Conservation (phyloP, 768 basidiomycete genomes). For the Boletus rex-veris region DNA sequence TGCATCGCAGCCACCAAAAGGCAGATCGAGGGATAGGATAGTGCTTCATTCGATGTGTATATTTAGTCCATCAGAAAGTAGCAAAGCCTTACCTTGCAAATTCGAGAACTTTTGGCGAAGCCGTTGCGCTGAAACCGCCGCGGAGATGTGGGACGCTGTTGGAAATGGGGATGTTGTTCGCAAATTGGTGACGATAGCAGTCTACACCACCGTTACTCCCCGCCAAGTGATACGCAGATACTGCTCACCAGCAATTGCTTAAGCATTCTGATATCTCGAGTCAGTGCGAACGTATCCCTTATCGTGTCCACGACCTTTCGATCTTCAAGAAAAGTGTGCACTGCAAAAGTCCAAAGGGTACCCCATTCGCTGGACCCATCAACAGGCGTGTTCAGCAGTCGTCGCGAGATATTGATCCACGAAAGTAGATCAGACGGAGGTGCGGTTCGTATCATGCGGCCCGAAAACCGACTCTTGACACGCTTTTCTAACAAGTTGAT, state of each 20-base stretch:
- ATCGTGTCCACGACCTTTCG: slow-evolving; percentile 42
- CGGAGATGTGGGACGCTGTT: slow-evolving; percentile 40
- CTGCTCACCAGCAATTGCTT: slow-evolving; percentile 57
- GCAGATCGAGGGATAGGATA: slow-evolving; percentile 78
- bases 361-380: slow-evolving; percentile 51
- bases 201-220: slow-evolving; percentile 34
- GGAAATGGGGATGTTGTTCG: slow-evolving; percentile 53
- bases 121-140: slow-evolving; percentile 50
- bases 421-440: slow-evolving; percentile 48
- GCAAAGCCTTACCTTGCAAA: slow-evolving; percentile 46
- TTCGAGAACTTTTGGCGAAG: slow-evolving; percentile 50
- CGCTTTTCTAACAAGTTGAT: slow-evolving; percentile 90
- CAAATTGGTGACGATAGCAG: slow-evolving; percentile 42
- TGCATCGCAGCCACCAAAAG: slow-evolving; percentile 85
- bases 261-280: slow-evolving; percentile 57
- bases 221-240: neutral
- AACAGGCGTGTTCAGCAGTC: slow-evolving; percentile 36
- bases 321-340: slow-evolving; percentile 58
- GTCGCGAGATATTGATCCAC: slow-evolving; percentile 51
- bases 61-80: neutral
- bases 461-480: slow-evolving; percentile 96
- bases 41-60: slow-evolving; percentile 38
- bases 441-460: slow-evolving; percentile 77
- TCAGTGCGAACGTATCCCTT: slow-evolving; percentile 58
- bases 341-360: slow-evolving; percentile 50